Evolutionary conservation across 345 rosid genomes (phyloP), one percentile per base, ranked within the genome.

Genomic region (Salix viminalis): DNA sequence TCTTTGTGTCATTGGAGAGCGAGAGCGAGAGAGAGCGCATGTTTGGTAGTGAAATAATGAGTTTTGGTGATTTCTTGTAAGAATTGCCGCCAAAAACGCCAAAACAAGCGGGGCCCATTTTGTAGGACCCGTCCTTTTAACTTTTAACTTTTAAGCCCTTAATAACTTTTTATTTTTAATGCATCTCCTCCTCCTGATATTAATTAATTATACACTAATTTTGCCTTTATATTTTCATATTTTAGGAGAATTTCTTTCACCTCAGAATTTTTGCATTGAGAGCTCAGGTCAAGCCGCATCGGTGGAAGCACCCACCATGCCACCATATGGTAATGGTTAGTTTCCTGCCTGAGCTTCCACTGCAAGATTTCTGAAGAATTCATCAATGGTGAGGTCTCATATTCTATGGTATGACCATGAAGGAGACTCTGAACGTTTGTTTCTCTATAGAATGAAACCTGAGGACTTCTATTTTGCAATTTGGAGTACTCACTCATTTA

Each of bases 1-100:
- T 4, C 4, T 34, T 14, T 19, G 12, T 18, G 37, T n/a, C 28
- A 41, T 16, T 26, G 41, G 8, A 32, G 58, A 28, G 65, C 46
- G 62, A 36, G 56, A 48, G 1, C 11, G 36, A 4, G 37, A 34
- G 37, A 34, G 37, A 60, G 74, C 36, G 26, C 50, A 75, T 50
- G 24, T 39, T 18, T 65, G 58, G 66, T 36, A 28, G 9, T 46
- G 62, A 58, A 42, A 65, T 75, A 18, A 11, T 34, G 41, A 41
- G 69, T 39, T 30, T 69, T 13, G 61, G 16, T 16, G 21, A 18
- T 2, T 32, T 13, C 15, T 32, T 65, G 62, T 1, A 70, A 60
- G 48, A 69, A 28, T 21, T 76, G 74, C 78, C 86, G 82, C 80
- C 84, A 84, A 81, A 78, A 81, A 42, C 80, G 86, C 83, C 80